Evolutionary conservation across 805 yeast species (phyloP), one percentile per base, ranked within the genome.

Genomic region (Phaffomyces antillensis): DNA sequence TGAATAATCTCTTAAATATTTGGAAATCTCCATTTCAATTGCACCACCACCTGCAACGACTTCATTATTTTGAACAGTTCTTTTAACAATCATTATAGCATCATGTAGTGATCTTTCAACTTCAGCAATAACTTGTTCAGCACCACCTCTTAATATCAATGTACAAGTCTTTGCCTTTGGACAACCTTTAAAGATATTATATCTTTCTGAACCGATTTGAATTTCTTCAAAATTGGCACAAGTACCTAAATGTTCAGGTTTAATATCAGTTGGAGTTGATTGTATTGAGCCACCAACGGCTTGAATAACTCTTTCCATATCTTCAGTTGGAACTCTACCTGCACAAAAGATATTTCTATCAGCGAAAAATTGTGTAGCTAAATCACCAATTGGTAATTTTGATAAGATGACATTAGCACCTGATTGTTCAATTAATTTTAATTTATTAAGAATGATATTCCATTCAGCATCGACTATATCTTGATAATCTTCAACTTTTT

Each of bases 21-120:
- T 87, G 34, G 97, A 89, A 36, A 93, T 61, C 62, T 93, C 98
- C 99, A 93, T 93, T 67, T 93, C 99, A 52, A 89, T 84, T 32
- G 99, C 99, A 52, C 99, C 99, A 52, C 99, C 99, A 50, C 99
- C 99, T 13, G 96, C 98, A 46, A 93, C 99, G 53, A 93, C 81
- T 26, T 78, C 70, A 59, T 81, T 84, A 62, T 90, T 90, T 60
- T 86, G 82, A 36, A 93, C 79, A 2, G 98, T 95, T 57, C 99
- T 77, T 68, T 90, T 91, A 39, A 91, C 98, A 63, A 93, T 90
- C 99, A 91, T 91, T 41, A 93, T 88, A 41, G 99, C 99, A 68
- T 93, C 99, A 61, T 93, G 98, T 54, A 93, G 73, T 2, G 97
- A 91, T 67, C 99, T 79, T 65, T 93, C 99, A 24, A 95, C 96